phyloP scores from a whole-genome alignment of 139 green algal genomes.

The Coelastrella sp. region DNA sequence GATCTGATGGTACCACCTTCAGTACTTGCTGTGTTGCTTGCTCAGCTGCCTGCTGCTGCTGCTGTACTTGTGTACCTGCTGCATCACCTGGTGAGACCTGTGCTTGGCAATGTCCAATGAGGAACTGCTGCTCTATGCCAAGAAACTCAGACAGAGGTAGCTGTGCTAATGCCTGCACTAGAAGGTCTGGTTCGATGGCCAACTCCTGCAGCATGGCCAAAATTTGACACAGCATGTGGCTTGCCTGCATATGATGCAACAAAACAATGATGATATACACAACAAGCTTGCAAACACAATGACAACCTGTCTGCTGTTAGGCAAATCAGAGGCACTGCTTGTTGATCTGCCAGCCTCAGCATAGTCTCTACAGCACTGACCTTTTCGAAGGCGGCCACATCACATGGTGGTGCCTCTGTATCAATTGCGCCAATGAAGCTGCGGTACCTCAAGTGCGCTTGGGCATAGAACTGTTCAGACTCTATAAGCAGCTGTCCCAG shows the following conservation, averaged over 20 bases:
- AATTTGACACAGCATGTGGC: background rate
- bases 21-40: background rate
- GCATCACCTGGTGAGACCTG: background rate
- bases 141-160: slow-evolving; percentile 23
- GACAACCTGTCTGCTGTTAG: too few species aligned
- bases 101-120: background rate
- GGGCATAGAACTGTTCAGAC: slow-evolving; percentile 46
- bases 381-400: slow-evolving; percentile 35
- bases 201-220: slow-evolving; percentile 15
- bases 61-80: slow-evolving; percentile 19
- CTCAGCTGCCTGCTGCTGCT: background rate
- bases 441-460: slow-evolving; percentile 50
- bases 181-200: background rate
- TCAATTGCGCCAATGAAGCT: slow-evolving; percentile 25
- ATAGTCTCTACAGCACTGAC: background rate
- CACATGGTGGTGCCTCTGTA: slow-evolving; percentile 7
- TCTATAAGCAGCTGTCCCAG: slow-evolving; percentile 49
- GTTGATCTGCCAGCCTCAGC: too few species aligned
- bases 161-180: slow-evolving; percentile 28
- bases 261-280: too few species aligned
- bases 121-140: background rate
- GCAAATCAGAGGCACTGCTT: too few species aligned
- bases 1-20: background rate
- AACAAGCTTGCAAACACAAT: background rate
- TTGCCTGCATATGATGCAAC: too few species aligned